phyloP scores from a whole-genome alignment of 495 filamentous ascomycete genomes.

The Neohortaea acidophila region DNA sequence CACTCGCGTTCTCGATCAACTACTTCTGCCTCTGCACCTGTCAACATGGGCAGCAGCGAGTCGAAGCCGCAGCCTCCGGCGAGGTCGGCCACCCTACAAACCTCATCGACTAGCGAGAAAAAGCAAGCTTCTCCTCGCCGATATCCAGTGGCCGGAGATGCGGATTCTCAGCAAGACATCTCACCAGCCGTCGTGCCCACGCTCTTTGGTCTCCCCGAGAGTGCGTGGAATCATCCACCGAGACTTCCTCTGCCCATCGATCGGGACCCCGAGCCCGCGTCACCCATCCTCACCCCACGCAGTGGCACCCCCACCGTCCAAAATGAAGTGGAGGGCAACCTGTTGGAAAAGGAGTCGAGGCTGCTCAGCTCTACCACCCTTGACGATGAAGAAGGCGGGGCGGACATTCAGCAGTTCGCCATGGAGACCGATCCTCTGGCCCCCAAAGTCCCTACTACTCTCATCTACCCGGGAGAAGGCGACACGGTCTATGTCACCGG shows the following conservation, averaged over 20 bases:
- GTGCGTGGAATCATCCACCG: constrained; percentile 57
- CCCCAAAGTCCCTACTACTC: constrained; percentile 57
- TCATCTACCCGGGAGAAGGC: constrained; percentile 67
- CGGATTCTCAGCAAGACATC: no score
- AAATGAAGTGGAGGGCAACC: constrained; percentile 32
- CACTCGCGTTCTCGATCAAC: constrained; percentile 17
- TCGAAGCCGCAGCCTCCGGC: constrained; percentile 8
- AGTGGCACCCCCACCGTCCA: constrained; percentile 38
- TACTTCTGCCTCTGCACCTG: constrained; percentile 1
- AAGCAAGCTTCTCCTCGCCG: background rate
- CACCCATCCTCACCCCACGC: constrained; percentile 59
- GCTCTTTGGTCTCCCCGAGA: constrained; percentile 9
- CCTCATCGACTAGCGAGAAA: background rate
- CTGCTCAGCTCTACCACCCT: constrained; percentile 52
- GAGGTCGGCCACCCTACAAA: constrained; percentile 6
- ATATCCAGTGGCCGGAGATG: no score
- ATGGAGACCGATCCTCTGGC: constrained; percentile 41
- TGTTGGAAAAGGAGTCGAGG: constrained; percentile 41
- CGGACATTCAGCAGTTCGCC: constrained; percentile 46
- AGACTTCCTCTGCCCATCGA: constrained; percentile 83
- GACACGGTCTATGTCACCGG: constrained; percentile 92
- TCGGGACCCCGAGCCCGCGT: constrained; percentile 72
- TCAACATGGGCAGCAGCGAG: constrained; percentile 17
- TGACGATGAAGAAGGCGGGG: constrained; percentile 65
- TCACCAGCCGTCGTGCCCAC: no score